phyloP scores from a whole-genome alignment of 495 filamentous ascomycete genomes.

The Staphylotrichum tortipilum region DNA sequence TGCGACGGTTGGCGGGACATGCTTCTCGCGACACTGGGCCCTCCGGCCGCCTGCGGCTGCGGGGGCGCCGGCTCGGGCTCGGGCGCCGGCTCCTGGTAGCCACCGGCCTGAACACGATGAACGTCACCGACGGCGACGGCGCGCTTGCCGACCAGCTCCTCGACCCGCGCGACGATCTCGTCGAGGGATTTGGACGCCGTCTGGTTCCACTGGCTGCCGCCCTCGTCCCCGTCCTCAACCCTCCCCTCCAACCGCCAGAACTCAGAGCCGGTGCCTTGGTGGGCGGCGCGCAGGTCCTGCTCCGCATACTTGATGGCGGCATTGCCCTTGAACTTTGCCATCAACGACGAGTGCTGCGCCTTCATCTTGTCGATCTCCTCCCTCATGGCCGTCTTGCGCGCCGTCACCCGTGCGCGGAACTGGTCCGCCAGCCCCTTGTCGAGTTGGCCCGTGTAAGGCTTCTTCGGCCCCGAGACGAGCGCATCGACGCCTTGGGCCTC shows the following conservation, averaged over 20 bases:
- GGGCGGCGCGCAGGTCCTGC: constrained; percentile 48
- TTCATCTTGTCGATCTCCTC: constrained; percentile 79
- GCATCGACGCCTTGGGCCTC: constrained; percentile 52
- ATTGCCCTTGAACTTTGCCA: constrained; percentile 64
- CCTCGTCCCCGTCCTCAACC: constrained; percentile 47
- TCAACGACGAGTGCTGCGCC: constrained; percentile 60
- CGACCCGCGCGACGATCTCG: constrained; percentile 51
- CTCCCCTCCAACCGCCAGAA: constrained; percentile 57
- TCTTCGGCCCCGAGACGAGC: constrained; percentile 36
- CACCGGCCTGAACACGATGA: constrained; percentile 58
- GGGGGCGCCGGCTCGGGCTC: constrained; percentile 30
- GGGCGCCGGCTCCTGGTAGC: constrained; percentile 50
- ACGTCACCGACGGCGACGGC: constrained; percentile 53
- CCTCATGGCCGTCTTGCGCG: constrained; percentile 55
- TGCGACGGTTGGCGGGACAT: constrained; percentile 43
- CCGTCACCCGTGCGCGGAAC: constrained; percentile 64
- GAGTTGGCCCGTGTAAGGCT: constrained; percentile 51
- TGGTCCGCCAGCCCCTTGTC: constrained; percentile 61
- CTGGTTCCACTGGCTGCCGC: constrained; percentile 28
- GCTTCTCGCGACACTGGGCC: constrained; percentile 1
- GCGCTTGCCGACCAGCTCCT: constrained; percentile 46
- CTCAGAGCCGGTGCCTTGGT: constrained; percentile 49
- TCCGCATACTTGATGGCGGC: constrained; percentile 58
- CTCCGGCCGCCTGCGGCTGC: neutral
- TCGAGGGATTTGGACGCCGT: constrained; percentile 49